These are phyloP conservation scores for Phlebopus sp. DNA, from an alignment of 1,284 basidiomycete genomes.

Conservation along the genomic window DNA sequence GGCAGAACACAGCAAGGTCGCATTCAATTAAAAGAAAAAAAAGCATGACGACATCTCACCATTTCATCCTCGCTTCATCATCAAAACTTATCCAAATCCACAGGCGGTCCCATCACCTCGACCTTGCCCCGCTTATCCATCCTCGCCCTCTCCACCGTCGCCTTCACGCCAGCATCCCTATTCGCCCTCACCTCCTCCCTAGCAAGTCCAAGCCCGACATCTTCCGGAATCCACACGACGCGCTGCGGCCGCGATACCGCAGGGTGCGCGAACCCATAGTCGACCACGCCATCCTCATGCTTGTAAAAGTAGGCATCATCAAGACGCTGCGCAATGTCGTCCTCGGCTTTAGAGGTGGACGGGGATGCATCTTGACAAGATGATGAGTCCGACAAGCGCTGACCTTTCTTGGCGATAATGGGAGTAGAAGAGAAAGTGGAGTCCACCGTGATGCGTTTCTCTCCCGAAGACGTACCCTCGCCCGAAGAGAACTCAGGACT, in stretches of 20 bases:
- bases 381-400: conserved; percentile 1
- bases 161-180: conserved; percentile 54
- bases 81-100: conserved; percentile 37
- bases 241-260: conserved; percentile 72
- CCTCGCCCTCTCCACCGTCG: conserved; percentile 51
- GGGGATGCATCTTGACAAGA: conserved; percentile 4
- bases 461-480: conserved; percentile 11
- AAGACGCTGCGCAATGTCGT: conserved; percentile 8
- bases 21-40: too few species aligned
- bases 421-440: conserved; percentile 7
- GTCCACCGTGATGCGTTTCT: conserved; percentile 14
- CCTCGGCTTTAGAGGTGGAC: conserved; percentile 2
- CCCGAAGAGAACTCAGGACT: conserved; percentile 29
- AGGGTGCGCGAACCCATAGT: conserved; percentile 78
- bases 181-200: conserved; percentile 63
- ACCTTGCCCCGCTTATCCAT: conserved; percentile 74
- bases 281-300: conserved; percentile 19
- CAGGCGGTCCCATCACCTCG: conserved; percentile 43
- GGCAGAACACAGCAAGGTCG: too few species aligned
- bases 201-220: conserved; percentile 56
- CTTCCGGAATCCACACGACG: conserved; percentile 82
- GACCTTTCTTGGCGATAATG: conserved; percentile 1
- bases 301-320: conserved; percentile 25
- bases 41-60: too few species aligned
- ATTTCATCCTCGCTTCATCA: too few species aligned